Evolutionary conservation across 2,329 filamentous ascomycete genomes (phyloP), one percentile per base, ranked within the genome.

Genomic region (Pestalotiopsis sp.): DNA sequence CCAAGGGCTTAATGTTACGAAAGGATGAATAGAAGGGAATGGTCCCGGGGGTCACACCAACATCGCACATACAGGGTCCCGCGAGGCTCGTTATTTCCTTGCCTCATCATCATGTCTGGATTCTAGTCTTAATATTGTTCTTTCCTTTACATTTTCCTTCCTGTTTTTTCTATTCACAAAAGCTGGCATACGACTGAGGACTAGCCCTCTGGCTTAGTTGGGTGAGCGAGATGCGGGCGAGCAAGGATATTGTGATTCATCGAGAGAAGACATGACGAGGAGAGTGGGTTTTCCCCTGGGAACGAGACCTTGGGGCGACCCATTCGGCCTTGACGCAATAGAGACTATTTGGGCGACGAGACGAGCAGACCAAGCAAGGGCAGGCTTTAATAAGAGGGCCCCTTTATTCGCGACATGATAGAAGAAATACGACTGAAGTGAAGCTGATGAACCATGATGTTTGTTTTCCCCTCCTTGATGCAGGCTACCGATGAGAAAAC

Each of bases 231-330:
- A n/a, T 20, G 45, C 45, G 45, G 45, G 61, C 61, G 39, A 41
- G 61, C 20, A 64, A 49, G 61, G 39, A 64, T 64, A 45, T 39
- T 64, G 39, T n/a, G 36, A 27, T 23, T 57, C 38, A 66, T 38
- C 64, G 27, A 27, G 27, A 27, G 14, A 39, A 62, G 52, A 45
- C 20, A 76, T 75, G 73, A 61, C 71, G 27, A 71, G 70, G 25
- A 70, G 72, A 65, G 69, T 73, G 58, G 41, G 64, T 36, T 36
- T 27, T 27, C 57, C 31, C 36, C 17, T 17, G 27, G 31, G 59
- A 12, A 20, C 20, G 31, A 62, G 17, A 39, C 11, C 31, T 39
- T 20, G n/a, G 59, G 59, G 17, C 38, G 59, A 14, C 20, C 45
- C 3, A n/a, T 17, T 52, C 25, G 27, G 59, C 27, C n/a, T 12